Base-by-base conservation (phyloP, 75 land plant genomes). In the Cupressus sempervirens region DNA sequence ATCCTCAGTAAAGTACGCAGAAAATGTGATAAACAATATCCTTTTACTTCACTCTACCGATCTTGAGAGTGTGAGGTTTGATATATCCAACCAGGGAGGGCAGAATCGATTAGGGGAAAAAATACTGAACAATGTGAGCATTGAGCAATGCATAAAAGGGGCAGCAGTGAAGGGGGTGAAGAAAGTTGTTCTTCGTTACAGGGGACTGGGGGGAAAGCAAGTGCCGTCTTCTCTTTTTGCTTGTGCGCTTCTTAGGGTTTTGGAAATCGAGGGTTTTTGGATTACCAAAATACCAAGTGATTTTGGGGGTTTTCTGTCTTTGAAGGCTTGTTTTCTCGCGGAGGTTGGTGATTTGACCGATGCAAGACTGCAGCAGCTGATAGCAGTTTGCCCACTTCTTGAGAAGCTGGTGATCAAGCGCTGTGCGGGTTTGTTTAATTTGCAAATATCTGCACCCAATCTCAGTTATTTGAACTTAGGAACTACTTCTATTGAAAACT, bases 141-240 rank as follows among this genome's bases (percentile, higher is more conserved):
- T 70, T 8, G 73, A 30, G 34, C 30, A 30, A 38, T 79, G 81
- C 26, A 3, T 79, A 1, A 20, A 79, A 23, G 12, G 3, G 8
- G n/a, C 81, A 43, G 45, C 81, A 23, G 29, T 43, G 6, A 79
- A 79, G 43, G 29, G 48, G 43, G 81, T 79, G 81, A 79, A 79
- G 26, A 1, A 2, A 41, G 40, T 45, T 12, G 3, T 26, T 9
- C 50, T 79, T 43, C 35, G 0, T 23, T 26, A n/a, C 26, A 23
- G 9, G 50, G 11, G 0, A 35, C 13, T 76, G 7, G 3, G 3
- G 30, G 13, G 30, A 20, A 23, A 2, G 45, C 9, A 18, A 1
- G 11, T 79, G 23, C 81, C 48, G 12, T 3, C 50, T 41, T 79
- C 81, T 79, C 30, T 45, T 8, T 79, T 79, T 79, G 26, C 45